Conservation (phyloP, 2,329 filamentous ascomycete genomes). For the Arthrinium phaeospermum region DNA sequence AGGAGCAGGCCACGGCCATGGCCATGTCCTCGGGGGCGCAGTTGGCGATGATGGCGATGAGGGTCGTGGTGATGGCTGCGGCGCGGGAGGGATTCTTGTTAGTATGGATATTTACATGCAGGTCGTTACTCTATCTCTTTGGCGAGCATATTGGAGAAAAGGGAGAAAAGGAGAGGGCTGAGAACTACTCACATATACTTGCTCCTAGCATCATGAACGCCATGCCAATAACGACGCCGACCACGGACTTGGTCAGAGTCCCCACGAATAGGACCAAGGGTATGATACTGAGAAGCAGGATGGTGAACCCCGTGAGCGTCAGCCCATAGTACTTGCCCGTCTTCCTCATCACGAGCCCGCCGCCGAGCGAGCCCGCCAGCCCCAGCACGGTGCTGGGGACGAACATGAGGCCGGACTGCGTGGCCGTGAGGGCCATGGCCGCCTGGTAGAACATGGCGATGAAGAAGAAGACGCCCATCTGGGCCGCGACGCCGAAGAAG, state of each 20-base stretch:
- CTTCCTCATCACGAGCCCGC: conserved; percentile 70
- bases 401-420: conserved; percentile 67
- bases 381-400: conserved; percentile 68
- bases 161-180: background rate
- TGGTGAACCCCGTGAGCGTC: conserved; percentile 61
- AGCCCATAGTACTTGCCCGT: conserved; percentile 76
- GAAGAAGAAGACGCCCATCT: conserved; percentile 68
- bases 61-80: conserved; percentile 71
- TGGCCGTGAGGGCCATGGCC: conserved; percentile 67
- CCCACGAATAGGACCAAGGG: conserved; percentile 65
- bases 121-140: background rate
- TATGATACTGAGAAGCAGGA: conserved; percentile 59
- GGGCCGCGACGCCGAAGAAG: conserved; percentile 70
- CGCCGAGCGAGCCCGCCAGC: conserved; percentile 68
- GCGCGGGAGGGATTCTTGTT: conserved; percentile 44
- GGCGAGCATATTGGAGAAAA: background rate
- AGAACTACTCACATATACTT: conserved; percentile 41
- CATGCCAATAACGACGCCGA: conserved; percentile 62
- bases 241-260: conserved; percentile 51
- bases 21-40: conserved; percentile 71
- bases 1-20: conserved; percentile 78
- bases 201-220: conserved; percentile 51
- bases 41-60: conserved; percentile 76
- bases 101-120: conserved; percentile 40
- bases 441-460: conserved; percentile 82